Base-by-base conservation (phyloP, 2,329 filamentous ascomycete genomes). In the Fusarium sp. region DNA sequence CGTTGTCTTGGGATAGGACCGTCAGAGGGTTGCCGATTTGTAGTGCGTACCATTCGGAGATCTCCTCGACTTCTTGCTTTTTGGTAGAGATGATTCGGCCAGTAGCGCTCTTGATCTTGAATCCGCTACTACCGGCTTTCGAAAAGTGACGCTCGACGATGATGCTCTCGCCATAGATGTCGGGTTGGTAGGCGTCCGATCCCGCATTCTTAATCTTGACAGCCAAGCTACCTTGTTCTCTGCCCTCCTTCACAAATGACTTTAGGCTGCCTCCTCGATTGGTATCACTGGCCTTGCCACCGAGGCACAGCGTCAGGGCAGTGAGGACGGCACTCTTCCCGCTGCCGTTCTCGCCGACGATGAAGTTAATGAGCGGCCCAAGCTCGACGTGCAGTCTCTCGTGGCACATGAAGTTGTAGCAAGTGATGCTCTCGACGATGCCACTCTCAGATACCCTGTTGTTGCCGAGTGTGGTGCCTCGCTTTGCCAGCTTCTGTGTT, bases 1-100 rank as follows among this genome's bases (percentile, higher is more conserved):
- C 96, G 79, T 94, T 93, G 77, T 99, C 96, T 79, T 99, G 96
- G 0, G 94, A 97, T 16, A 99, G 85, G 6, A 98, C 92, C 64
- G 96, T 98, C 82, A 99, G 90, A 0, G 96, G 96, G 73, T 99
- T 99, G 76, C 98, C 95, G 62, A 99, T 93, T 78, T 98, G 95
- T 42, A 99, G 83, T 42, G 91, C 92, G 77, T 93, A 98, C 77
- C 93, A 96, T 78, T 99, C 96, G 42, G 93, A 90, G 51, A 99
- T 95, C 70, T 97, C 92, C 71, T 97, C 94, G 8, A 99, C 86
- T 71, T 97, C 95, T 8, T 87, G 84, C 77, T 92, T 96, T 79
- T 93, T 97, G 8, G 86, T 92, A 0, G 93, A 97, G 51, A 97
- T 86, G 23, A 90, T 83, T 59, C 87, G 88, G 20, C 89, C 91